Conservation (phyloP, 345 rosid genomes). For the Populus euphratica region DNA sequence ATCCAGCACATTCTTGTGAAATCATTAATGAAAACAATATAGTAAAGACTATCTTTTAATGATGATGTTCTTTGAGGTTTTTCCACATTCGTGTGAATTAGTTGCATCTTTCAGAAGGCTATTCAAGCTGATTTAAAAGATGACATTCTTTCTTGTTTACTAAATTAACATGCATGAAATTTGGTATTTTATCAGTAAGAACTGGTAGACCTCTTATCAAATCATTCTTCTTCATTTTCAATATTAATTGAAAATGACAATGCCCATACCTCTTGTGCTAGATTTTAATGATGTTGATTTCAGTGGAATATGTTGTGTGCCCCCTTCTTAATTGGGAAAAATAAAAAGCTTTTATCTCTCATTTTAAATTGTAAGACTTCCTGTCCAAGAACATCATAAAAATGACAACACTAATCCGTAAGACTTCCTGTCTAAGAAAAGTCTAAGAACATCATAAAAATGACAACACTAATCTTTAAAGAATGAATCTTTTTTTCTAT, state of each 20-base stretch:
- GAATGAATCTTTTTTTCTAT: too few relatives aligned
- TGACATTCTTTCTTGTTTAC: background rate
- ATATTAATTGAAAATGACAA: background rate
- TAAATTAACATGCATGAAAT: background rate
- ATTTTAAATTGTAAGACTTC: too few relatives aligned
- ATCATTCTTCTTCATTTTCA: background rate
- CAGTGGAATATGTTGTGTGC: background rate
- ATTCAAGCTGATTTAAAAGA: background rate
- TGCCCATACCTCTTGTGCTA: background rate
- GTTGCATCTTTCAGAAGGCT: background rate
- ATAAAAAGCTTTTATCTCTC: too few relatives aligned
- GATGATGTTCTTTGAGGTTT: background rate
- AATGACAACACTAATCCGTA: too few relatives aligned
- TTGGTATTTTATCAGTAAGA: background rate
- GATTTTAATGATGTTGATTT: background rate
- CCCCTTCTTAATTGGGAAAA: too few relatives aligned
- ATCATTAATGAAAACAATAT: slow-evolving; percentile 1
- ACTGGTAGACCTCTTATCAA: background rate
- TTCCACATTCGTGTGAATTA: background rate
- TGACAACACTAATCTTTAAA: too few relatives aligned
- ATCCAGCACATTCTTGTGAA: background rate
- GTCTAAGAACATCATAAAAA: too few relatives aligned
- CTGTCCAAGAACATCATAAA: too few relatives aligned
- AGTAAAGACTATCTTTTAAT: background rate
- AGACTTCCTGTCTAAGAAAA: too few relatives aligned